Evolutionary conservation across 2,329 filamentous ascomycete species (phyloP), one percentile per base, ranked within the genome.

Genomic region (Pseudogymnoascus sp.): DNA sequence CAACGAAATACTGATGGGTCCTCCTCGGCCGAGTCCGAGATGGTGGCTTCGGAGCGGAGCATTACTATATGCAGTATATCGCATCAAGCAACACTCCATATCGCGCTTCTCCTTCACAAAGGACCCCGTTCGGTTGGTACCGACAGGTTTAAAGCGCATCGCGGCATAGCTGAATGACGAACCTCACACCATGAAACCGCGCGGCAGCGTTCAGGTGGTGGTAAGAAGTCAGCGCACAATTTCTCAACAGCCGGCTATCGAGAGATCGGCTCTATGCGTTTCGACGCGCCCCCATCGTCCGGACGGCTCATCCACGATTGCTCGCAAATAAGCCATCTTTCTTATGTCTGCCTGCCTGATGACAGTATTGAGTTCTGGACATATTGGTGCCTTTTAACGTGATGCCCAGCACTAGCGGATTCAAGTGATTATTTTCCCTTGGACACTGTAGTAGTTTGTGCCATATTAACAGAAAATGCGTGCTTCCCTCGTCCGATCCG

Each of bases 41-140:
- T 70, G 80, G 80, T 82, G 80, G 80, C 80, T 82, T 77, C 79
- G 78, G 80, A 79, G 80, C 80, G 81, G 80, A 80, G 78, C 80
- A 71, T 74, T 56, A 8, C 28, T 18, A 4, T 6, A n/a, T 34
- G 28, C 49, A 34, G 16, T 56, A 56, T 34, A 56, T 31, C 49
- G 9, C 28, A 56, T 60, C 59, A 76, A 73, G 64, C 70, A 69
- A 75, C 76, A 67, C 79, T 80, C 80, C 81, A 79, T 82, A 82
- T 82, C 80, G 77, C 80, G 79, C 79, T 81, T 83, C 80, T 79
- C 79, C 79, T 82, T 82, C 79, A 81, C 79, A 81, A 80, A 80
- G 75, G 75, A 66, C 65, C 62, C 66, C 67, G 64, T 64, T 56
- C 59, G 62, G 62, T 40, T 56, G 49, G 49, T 56, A 56, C 25